Evolutionary conservation across 2,329 filamentous ascomycete species (phyloP), one percentile per base, ranked within the genome.

Genomic region (Fusarium oxysporum): DNA sequence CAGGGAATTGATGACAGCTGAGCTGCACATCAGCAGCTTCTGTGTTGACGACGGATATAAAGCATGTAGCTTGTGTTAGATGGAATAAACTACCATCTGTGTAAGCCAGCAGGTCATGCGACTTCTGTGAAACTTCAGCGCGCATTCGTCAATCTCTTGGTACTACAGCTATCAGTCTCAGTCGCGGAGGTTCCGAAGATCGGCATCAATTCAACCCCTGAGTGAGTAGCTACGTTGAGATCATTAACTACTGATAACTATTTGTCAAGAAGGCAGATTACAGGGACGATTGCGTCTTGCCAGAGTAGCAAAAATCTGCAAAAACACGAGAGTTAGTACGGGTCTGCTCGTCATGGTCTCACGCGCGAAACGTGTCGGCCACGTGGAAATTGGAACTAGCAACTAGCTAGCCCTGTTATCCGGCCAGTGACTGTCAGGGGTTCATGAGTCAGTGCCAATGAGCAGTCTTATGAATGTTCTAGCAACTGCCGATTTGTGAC

Each of bases 291-390:
- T 38, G 12, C 14, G 4, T 47, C 53, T 30, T 40, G 10, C 23
- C 33, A 40, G 32, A 44, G 16, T 13, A 25, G 23, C 19, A 45
- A 38, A 35, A 30, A 25, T n/a, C 17, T 37, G 25, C 16, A 23
- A 47, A 40, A 53, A 32, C 23, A 48, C 25, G 32, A 23, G 9
- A 10, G 14, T 32, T 55, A 62, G 57, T 38, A 44, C n/a, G 41
- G 21, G 5, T 9, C 51, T 37, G 7, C 9, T 30, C 37, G 48
- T 17, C 37, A 62, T 68, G 35, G 41, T 25, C 65, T 44, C 21
- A 28, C 37, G 57, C 38, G 32, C 30, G 37, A 33, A 69, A 69
- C 58, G 66, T 69, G 58, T 47, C 45, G 45, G 40, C 66, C 66
- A 69, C 66, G 66, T 69, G 66, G 65, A 40, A n/a, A 33, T 21